Base-by-base conservation (phyloP, 208 protist genomes). In the Angomonas desouzai region DNA sequence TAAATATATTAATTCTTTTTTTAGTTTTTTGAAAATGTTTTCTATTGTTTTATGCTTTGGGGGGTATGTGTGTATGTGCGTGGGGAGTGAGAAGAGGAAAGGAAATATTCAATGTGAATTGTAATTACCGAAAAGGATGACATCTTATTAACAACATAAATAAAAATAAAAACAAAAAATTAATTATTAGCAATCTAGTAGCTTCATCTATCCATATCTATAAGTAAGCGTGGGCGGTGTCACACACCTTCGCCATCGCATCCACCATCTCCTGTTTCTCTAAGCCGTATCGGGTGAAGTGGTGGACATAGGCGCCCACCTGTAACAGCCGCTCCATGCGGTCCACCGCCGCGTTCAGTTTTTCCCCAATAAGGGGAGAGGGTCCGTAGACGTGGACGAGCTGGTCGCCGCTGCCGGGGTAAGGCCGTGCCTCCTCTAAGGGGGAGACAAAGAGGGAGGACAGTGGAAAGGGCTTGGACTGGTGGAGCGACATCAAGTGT, bases 251-350 rank as follows among this genome's bases (percentile, higher is more conserved):
- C 6, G 74, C 60, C 7, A 74, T 57, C 3, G 76, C 73, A 48
- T 91, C 77, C 0, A 45, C 61, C 29, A 94, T 47, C 29, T 86
- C 77, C 4, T 74, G 61, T 60, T 77, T 77, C 0, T 32, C 62
- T 9, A 94, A 74, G 16, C 84, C 82, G 59, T 86, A 88, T 0
- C 72, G 71, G 55, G 63, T 68, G 63, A 85, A 94, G 60, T 94
- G 87, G 60, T 94, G 84, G 11, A 80, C 55, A 63, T 76, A 94
- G 20, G 87, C 87, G n/a, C 70, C 65, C 2, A 76, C 83, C 11
- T 47, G 34, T 3, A 94, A 65, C 20, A 88, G 64, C 58, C 73
- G 57, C 48, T 94, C 84, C 2, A 72, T 72, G 16, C 64, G 56
- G 20, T 64, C 0, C 22, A 85, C 66, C n/a, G 80, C 71, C 10